Base-by-base conservation (phyloP, 768 basidiomycete species). In the Pisolithus microcarpus region DNA sequence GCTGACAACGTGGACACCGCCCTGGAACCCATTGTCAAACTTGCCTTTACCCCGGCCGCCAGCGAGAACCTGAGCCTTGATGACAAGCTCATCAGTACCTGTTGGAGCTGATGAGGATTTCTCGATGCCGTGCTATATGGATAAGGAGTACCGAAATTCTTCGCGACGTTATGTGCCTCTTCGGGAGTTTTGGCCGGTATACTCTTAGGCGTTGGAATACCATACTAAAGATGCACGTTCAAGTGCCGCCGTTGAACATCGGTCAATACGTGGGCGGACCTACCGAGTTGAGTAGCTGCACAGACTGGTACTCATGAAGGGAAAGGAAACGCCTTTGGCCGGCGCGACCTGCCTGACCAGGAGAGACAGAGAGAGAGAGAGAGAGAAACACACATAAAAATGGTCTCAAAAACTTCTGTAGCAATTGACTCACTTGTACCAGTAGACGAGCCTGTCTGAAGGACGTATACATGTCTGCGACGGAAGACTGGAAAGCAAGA, bases 51-150 rank as follows among this genome's bases (percentile, higher is more conserved):
- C 96, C 64, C 96, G 85, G 56, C 96, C 96, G 61, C 96, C 96
- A 57, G 96, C 96, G 50, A 99, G 85, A 7, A 99, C 96, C 69
- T 99, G 96, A 37, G 96, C 96, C 72, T 98, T 98, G 71, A 99
- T 94, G 31, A 99, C 95, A 48, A 95, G 84, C 55, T 81, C 80
- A 50, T 85, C 75, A 30, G 75, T 74, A 55, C 82, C 91, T 95
- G 63, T 36, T 18, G 34, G 9, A 37, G 3, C 42, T 45, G 38
- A 16, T 44, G 51, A 45, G 48, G 49, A 51, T 21, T 44, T 13
- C 23, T 38, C 18, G 24, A n/a, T 26, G 37, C 3, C 46, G 34
- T 43, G 30, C 38, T 18, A 21, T 10, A 38, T 39, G 45, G 28
- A 6, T 38, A 44, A 43, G 51, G 65, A 77, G 43, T 64, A 88